Evolutionary conservation across 1,284 basidiomycete species (phyloP).

Genomic region (Sphagnurus paluster): DNA sequence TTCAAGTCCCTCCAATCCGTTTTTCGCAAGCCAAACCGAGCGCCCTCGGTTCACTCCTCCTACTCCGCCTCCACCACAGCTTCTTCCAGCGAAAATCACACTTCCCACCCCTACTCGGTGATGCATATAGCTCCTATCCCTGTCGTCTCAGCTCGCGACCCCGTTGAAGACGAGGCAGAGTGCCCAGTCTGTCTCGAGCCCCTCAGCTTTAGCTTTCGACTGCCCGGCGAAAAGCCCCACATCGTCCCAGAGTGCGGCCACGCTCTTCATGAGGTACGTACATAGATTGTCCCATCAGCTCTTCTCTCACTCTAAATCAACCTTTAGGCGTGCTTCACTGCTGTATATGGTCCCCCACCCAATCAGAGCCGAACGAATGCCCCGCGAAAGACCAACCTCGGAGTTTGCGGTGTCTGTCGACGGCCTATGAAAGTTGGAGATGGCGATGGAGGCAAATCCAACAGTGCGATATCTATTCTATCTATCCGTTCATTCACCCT

Average conservation of each 20-base stretch:
- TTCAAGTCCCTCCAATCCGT: conserved; percentile 35
- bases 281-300: conserved; percentile 8
- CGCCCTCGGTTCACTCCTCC: conserved; percentile 32
- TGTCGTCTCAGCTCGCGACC: conserved; percentile 63
- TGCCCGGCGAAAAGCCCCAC: conserved; percentile 94
- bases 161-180: conserved; percentile 74
- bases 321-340: conserved; percentile 86
- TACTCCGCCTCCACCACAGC: conserved; percentile 36
- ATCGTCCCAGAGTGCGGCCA: conserved; percentile 98
- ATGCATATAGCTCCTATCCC: conserved; percentile 65
- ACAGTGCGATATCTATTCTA: conserved; percentile 63
- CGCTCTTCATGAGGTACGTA: conserved; percentile 84
- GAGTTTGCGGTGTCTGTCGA: conserved; percentile 95
- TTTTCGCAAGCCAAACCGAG: conserved; percentile 33
- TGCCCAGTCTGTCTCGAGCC: conserved; percentile 93
- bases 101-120: conserved; percentile 46
- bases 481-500: conserved; percentile 7
- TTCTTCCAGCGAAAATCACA: conserved; percentile 32
- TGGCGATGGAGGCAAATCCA: conserved; percentile 76
- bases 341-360: conserved; percentile 90
- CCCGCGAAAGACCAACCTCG: conserved; percentile 77
- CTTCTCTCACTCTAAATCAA: conserved; percentile 14
- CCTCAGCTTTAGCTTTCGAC: conserved; percentile 82
- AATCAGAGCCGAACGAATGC: conserved; percentile 51
- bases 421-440: conserved; percentile 93